Evolutionary conservation across 2,329 filamentous ascomycete genomes (phyloP).

Genomic region (Penicillium olsonii): DNA sequence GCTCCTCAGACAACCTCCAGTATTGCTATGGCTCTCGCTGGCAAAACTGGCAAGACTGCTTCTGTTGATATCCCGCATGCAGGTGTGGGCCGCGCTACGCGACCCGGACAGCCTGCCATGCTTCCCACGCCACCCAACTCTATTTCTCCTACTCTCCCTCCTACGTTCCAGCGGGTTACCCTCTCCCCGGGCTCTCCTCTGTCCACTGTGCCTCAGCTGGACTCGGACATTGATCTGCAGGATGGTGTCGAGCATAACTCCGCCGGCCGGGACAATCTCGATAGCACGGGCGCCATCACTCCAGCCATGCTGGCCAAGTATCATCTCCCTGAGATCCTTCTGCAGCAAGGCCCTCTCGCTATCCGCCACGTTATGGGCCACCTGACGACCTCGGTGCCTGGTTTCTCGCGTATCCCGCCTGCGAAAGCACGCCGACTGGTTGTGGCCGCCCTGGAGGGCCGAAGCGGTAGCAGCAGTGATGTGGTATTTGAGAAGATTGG

Average conservation of each 20-base stretch:
- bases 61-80: slow-evolving; percentile 52
- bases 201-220: slow-evolving; percentile 57
- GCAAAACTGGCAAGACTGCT: slow-evolving; percentile 53
- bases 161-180: slow-evolving; percentile 65
- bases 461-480: slow-evolving; percentile 61
- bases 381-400: slow-evolving; percentile 87
- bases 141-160: slow-evolving; percentile 83
- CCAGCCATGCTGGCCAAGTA: slow-evolving; percentile 82
- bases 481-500: slow-evolving; percentile 85
- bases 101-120: slow-evolving; percentile 38
- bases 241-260: slow-evolving; percentile 60
- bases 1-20: slow-evolving; percentile 47
- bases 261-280: slow-evolving; percentile 54
- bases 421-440: slow-evolving; percentile 88
- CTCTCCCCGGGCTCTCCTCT: slow-evolving; percentile 43
- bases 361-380: slow-evolving; percentile 96
- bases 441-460: slow-evolving; percentile 86
- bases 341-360: slow-evolving; percentile 85
- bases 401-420: slow-evolving; percentile 84
- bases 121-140: slow-evolving; percentile 93
- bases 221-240: slow-evolving; percentile 85
- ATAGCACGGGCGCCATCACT: slow-evolving; percentile 81
- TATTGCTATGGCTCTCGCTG: slow-evolving; percentile 53
- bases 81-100: slow-evolving; percentile 34
- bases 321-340: slow-evolving; percentile 85